Percentiles rank a stretch among this genome's conserved stretches.
These are phyloP conservation scores for Scolecobasidium constrictum DNA, from an alignment of 2,329 filamentous ascomycete species.

Conservation along the genomic window DNA sequence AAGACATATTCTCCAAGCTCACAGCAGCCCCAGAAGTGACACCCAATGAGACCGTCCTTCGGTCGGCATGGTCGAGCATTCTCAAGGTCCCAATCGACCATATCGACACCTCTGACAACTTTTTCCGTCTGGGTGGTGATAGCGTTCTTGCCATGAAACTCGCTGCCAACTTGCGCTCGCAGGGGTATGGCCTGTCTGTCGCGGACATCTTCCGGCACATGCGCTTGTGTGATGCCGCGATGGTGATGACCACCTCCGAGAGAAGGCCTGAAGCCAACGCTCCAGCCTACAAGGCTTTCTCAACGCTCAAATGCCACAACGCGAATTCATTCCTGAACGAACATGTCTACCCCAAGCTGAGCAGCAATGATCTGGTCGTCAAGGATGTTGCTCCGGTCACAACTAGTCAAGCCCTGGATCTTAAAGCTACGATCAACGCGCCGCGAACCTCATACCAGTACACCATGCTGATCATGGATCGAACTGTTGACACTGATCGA, in stretches of 20 bases:
- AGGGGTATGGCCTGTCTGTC: slow-evolving; percentile 28
- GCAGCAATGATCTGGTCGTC: slow-evolving; percentile 40
- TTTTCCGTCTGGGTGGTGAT: slow-evolving; percentile 36
- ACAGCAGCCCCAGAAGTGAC: too few relatives aligned
- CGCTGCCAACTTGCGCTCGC: slow-evolving; percentile 25
- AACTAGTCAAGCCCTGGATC: slow-evolving; percentile 48
- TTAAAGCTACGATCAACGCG: slow-evolving; percentile 44
- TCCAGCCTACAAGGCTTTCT: slow-evolving; percentile 32
- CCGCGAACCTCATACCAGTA: slow-evolving; percentile 55
- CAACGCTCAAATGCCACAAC: slow-evolving; percentile 33
- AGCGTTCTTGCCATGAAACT: slow-evolving; percentile 36
- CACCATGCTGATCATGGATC: slow-evolving; percentile 52
- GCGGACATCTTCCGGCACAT: slow-evolving; percentile 31
- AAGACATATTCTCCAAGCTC: too few relatives aligned
- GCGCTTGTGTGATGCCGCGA: slow-evolving; percentile 42
- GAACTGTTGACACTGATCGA: slow-evolving; percentile 35
- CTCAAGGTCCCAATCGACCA: slow-evolving; percentile 18
- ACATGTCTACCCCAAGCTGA: slow-evolving; percentile 41
- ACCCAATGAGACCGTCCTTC: slow-evolving; percentile 16
- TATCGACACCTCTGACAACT: slow-evolving; percentile 29
- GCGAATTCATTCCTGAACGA: slow-evolving; percentile 34
- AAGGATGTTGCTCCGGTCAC: slow-evolving; percentile 47
- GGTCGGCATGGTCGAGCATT: slow-evolving; percentile 17
- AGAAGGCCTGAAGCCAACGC: slow-evolving; percentile 10
- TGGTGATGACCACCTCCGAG: slow-evolving; percentile 31